Conservation (phyloP, 345 rosid genomes). For the Atalantia buxifolia region DNA sequence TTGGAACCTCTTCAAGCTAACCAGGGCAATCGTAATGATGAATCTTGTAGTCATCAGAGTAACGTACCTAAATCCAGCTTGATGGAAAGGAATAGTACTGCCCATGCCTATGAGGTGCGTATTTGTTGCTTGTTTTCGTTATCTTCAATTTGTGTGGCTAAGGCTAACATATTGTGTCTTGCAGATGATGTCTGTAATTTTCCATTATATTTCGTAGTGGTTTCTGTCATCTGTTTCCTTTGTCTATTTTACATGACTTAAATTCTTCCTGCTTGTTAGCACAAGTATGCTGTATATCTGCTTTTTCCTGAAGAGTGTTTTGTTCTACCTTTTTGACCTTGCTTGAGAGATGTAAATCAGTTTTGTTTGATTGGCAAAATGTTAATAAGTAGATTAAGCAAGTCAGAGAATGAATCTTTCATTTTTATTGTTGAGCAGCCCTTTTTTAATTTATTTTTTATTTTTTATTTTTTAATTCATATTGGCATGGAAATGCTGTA, state of each 20-base stretch:
- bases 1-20: conserved; percentile 10
- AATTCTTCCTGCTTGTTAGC: neutral
- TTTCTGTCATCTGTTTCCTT: neutral
- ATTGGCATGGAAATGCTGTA: neutral
- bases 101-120: conserved; percentile 47
- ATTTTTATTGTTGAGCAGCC: neutral
- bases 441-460: too few species aligned
- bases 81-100: conserved; percentile 54
- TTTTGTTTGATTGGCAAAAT: neutral
- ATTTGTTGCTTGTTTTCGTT: neutral
- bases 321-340: neutral
- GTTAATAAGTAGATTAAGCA: neutral
- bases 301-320: neutral
- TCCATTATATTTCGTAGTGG: neutral
- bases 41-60: conserved; percentile 17
- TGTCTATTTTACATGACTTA: neutral
- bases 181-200: neutral
- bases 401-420: neutral
- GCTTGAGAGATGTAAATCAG: neutral
- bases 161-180: neutral
- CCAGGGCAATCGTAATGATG: neutral
- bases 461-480: neutral
- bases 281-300: neutral
- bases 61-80: conserved; percentile 28
- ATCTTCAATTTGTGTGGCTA: neutral